phyloP scores from a whole-genome alignment of 2,329 filamentous ascomycete genomes.

The Alternaria consortialis region DNA sequence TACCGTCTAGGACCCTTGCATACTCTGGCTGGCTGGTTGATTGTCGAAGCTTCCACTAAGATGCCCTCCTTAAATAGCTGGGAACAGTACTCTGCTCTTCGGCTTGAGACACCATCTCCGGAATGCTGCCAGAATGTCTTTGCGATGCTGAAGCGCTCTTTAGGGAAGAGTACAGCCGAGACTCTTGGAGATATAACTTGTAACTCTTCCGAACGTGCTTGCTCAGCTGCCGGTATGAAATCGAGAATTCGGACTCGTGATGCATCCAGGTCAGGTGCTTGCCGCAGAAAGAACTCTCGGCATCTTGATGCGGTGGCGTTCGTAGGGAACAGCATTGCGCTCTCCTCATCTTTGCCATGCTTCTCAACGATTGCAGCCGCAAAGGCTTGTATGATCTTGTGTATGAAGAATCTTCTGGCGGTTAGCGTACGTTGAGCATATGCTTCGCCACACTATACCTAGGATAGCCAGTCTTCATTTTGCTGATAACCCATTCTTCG shows the following conservation, averaged over 20 bases:
- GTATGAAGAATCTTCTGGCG: slow-evolving; percentile 81
- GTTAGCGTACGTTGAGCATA: slow-evolving; percentile 18
- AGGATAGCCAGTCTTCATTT: slow-evolving; percentile 91
- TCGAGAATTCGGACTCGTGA: slow-evolving; percentile 66
- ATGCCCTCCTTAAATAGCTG: slow-evolving; percentile 75
- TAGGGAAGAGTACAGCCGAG: slow-evolving; percentile 72
- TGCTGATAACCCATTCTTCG: slow-evolving; percentile 81
- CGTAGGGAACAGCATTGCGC: slow-evolving; percentile 86
- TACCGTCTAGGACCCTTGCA: slow-evolving; percentile 82
- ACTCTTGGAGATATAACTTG: slow-evolving; percentile 56
- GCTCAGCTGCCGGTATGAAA: slow-evolving; percentile 68
- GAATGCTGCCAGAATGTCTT: slow-evolving; percentile 98
- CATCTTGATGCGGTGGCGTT: slow-evolving; percentile 74
- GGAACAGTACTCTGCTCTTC: slow-evolving; percentile 89
- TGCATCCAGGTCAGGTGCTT: slow-evolving; percentile 62
- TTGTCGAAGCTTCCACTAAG: slow-evolving; percentile 61
- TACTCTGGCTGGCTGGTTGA: slow-evolving; percentile 51
- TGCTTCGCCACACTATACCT: slow-evolving; percentile 60
- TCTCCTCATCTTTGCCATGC: slow-evolving; percentile 69
- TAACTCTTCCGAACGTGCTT: slow-evolving; percentile 58
- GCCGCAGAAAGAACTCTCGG: slow-evolving; percentile 72
- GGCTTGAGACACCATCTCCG: slow-evolving; percentile 90
- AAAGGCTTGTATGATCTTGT: slow-evolving; percentile 80
- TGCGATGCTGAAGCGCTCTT: slow-evolving; percentile 73
- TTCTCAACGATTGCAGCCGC: slow-evolving; percentile 71